Evolutionary conservation across 345 rosid species (phyloP), one percentile per base, ranked within the genome.

Genomic region (Eucalyptus decipiens): DNA sequence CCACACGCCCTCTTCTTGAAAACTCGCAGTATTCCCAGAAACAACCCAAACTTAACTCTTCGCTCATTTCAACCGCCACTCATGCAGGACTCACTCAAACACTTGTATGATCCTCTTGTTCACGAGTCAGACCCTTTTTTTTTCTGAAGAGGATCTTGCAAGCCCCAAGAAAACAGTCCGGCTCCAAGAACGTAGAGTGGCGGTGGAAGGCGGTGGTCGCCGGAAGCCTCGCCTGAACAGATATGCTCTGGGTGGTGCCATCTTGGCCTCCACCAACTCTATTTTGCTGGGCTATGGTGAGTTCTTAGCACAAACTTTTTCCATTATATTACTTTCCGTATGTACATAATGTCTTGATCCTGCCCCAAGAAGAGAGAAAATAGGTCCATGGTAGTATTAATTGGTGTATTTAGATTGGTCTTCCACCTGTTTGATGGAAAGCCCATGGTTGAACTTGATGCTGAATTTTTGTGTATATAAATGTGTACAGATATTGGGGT

Each of bases 261-360:
- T 94, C 89, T 90, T 96, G 91, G 97, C 96, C 88, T 96, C 96
- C 89, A 93, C 93, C 87, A 95, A 92, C 87, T 95, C 97, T 50
- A 90, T 93, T 91, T 92, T 96, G 23, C 90, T 96, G 90, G 98
- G 98, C 89, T 95, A 95, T 32, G 98, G 98, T 92, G 67, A 88
- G 90, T 89, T 10, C 58, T 14, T 10, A 15, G 50, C 8, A 51
- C 48, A 8, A 32, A 30, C 5, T 9, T 51, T 32, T 34, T 83
- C 43, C 23, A 12, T 34, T 80, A 21, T 85, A 13, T 48, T 62
- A 19, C 26, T 45, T 87, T 50, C n/a, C 12, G 40, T 2, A 37
- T 37, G 81, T 9, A 5, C 28, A 10, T 72, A 5, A 37, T 37
- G 16, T 72, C 83, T 72, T 6, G 28, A 72, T 37, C 28, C 83